Evolutionary conservation across 2,329 filamentous ascomycete species (phyloP).

Genomic region (Colletotrichum siamense): DNA sequence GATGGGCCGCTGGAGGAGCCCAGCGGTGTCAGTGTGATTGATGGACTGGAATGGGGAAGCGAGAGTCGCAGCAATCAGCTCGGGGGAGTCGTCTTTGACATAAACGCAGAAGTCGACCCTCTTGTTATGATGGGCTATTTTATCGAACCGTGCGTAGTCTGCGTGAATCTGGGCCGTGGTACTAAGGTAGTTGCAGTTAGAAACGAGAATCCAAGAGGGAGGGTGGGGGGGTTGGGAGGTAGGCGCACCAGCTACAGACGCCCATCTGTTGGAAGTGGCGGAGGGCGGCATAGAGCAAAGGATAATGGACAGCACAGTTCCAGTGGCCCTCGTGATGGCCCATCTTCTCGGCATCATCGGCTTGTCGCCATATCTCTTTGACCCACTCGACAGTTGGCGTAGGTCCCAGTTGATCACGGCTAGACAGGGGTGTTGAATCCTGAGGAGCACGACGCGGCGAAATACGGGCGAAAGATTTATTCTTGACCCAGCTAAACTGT

Average conservation of each 20-base stretch:
- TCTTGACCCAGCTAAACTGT: not conserved
- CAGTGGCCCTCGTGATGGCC: not conserved
- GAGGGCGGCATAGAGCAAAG: not conserved
- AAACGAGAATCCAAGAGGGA: not conserved
- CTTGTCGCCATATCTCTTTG: not conserved
- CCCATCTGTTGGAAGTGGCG: not conserved
- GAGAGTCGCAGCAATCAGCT: not conserved
- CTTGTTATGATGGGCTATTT: not conserved
- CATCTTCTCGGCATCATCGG: not conserved
- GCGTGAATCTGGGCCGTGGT: not conserved
- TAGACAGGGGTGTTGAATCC: not conserved
- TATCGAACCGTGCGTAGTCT: not conserved
- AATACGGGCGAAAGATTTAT: not conserved
- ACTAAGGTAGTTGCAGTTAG: not conserved
- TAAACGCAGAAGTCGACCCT: not conserved
- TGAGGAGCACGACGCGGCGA: not conserved
- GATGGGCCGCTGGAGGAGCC: not conserved
- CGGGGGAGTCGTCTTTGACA: not conserved
- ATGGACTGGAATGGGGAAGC: not conserved
- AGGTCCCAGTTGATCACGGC: not conserved
- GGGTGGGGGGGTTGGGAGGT: not conserved
- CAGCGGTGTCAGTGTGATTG: constrained; percentile 4
- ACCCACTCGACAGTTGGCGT: not conserved
- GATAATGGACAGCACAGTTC: not conserved
- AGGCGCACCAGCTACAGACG: not conserved